Evolutionary conservation across 2,329 filamentous ascomycete species (phyloP), one percentile per base, ranked within the genome.

Genomic region (Colletotrichum musicola): DNA sequence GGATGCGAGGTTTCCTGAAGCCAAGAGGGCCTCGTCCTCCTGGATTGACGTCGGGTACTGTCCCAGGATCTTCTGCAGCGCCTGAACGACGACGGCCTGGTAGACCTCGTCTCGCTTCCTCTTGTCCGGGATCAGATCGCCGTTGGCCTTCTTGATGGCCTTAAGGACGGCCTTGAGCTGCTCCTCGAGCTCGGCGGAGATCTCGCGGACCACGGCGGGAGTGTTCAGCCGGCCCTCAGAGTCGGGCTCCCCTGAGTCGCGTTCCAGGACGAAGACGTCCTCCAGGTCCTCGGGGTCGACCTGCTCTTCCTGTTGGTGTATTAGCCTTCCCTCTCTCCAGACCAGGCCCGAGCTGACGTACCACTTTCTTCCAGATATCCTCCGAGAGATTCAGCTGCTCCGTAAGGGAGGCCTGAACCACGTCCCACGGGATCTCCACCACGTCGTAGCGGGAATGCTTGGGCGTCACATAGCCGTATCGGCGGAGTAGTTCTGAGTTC

Each of bases 381-480:
- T 77, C 75, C 1, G 81, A 77, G 18, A 83, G 68, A 2, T 76
- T 74, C 54, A 87, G 77, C 18, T 80, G 75, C 12, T 78, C 74
- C 18, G 77, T 77, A 42, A 85, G 73, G 7, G 85, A 80, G 1
- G 80, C 78, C 50, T 86, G 79, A 22, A 95, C 83, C 9, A 89
- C 74, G 0, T 84, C 81, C 81, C 91, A 88, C 0, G 92, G 84
- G 40, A 97, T 80, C 77, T 98, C 95, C 1, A 93, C 91, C 1
- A 97, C 93, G 73, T 97, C 94, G 77, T 94, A 94, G 47, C 90
- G 85, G 10, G 89, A 82, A 74, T 97, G 95, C 72, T 90, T 91
- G 30, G 88, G 81, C 0, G 93, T 95, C n/a, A 94, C 89, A 74
- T 97, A 97, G 18, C 95, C 95, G 73, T 97, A 97, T 14, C 94